phyloP scores from a whole-genome alignment of 352 stramenopile genomes.

The Phytophthora constricta region DNA sequence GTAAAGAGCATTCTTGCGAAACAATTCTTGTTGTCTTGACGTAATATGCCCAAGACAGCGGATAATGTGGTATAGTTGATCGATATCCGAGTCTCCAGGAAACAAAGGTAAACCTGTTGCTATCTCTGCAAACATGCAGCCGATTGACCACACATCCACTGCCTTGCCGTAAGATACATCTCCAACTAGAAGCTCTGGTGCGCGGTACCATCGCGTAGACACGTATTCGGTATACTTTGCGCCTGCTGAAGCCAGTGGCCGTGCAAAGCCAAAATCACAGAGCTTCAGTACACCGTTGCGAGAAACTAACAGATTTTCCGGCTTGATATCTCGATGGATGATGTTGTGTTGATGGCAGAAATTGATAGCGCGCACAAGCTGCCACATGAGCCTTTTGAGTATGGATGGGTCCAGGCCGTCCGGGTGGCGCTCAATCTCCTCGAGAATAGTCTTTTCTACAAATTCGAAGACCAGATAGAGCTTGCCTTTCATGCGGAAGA shows the following conservation, averaged over 20 bases:
- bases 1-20: constrained; percentile 84
- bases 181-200: constrained; percentile 92
- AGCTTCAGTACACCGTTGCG: constrained; percentile 95
- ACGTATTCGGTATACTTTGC: constrained; percentile 91
- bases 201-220: constrained; percentile 95
- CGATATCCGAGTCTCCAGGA: constrained; percentile 96
- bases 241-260: constrained; percentile 66
- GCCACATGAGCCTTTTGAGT: constrained; percentile 86
- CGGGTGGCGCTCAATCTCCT: constrained; percentile 89
- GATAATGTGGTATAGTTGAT: constrained; percentile 92
- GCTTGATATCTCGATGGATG: constrained; percentile 96
- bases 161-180: constrained; percentile 94
- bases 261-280: constrained; percentile 89
- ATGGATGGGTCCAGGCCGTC: constrained; percentile 69
- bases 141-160: constrained; percentile 97
- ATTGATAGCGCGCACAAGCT: constrained; percentile 85
- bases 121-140: constrained; percentile 96
- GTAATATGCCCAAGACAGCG: constrained; percentile 77
- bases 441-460: constrained; percentile 89
- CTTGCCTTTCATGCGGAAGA: constrained; percentile 87
- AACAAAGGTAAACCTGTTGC: constrained; percentile 96
- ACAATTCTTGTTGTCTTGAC: constrained; percentile 78
- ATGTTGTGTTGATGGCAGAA: constrained; percentile 97
- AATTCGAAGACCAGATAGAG: constrained; percentile 91
- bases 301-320: constrained; percentile 95